phyloP scores from a whole-genome alignment of 176 grass and related monocot genomes.

The Avena atlantica region DNA sequence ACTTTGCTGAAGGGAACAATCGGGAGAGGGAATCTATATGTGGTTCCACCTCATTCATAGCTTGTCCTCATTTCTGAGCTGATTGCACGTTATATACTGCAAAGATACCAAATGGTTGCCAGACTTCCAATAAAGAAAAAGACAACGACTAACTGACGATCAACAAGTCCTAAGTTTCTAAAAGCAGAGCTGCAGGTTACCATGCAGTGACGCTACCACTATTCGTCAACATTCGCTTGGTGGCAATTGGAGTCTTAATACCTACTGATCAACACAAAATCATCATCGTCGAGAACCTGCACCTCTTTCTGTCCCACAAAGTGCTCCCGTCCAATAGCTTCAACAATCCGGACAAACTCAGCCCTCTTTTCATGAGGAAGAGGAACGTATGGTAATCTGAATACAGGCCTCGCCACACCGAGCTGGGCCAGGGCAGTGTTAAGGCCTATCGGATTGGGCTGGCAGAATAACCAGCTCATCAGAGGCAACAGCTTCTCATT shows the following conservation, averaged over 20 bases:
- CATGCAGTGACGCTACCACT: not conserved
- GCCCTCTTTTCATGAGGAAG: constrained; percentile 70
- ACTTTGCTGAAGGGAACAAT: not conserved
- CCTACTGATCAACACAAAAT: constrained; percentile 78
- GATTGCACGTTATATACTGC: not conserved
- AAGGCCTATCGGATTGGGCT: constrained; percentile 76
- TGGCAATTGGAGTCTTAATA: constrained; percentile 43
- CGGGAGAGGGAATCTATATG: not conserved
- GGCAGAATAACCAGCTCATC: constrained; percentile 77
- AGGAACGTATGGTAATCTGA: constrained; percentile 83
- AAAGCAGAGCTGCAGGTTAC: not conserved
- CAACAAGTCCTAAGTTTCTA: not conserved
- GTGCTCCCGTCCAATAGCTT: constrained; percentile 66
- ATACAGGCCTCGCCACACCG: constrained; percentile 65
- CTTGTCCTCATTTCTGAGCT: not conserved
- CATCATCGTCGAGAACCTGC: constrained; percentile 67
- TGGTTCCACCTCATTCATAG: not conserved
- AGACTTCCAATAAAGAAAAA: not conserved
- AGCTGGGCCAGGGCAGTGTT: constrained; percentile 89
- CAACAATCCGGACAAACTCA: constrained; percentile 72
- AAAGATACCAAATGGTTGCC: not conserved
- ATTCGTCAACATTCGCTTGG: not conserved
- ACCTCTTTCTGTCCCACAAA: constrained; percentile 76
- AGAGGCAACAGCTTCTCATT: constrained; percentile 69
- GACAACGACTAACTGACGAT: not conserved